A percentile compares a stretch with the other conserved stretches of the same genome.
Conservation (phyloP, 2,329 filamentous ascomycete species). For the Keithomyces neogunnii region DNA sequence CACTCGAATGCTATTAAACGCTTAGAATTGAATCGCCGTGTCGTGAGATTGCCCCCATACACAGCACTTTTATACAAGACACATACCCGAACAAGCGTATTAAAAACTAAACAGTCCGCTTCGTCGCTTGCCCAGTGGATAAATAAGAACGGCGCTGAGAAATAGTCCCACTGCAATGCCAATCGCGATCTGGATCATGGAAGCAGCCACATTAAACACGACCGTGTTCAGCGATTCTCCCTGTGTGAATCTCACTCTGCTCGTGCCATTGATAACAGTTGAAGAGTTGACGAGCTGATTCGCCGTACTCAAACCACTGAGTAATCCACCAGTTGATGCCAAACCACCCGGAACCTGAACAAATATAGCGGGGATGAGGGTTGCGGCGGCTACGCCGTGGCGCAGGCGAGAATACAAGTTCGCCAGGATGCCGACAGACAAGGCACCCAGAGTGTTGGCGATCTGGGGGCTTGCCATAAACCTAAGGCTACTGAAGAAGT, state of each 20-base stretch:
- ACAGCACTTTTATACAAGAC: neutral
- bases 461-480: constrained; percentile 67
- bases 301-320: constrained; percentile 36
- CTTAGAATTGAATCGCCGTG: neutral
- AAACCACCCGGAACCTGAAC: constrained; percentile 40
- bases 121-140: constrained; percentile 40
- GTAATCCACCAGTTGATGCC: constrained; percentile 35
- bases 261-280: constrained; percentile 25
- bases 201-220: constrained; percentile 37
- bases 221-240: constrained; percentile 23
- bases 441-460: constrained; percentile 66
- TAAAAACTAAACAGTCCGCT: constrained; percentile 42
- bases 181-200: constrained; percentile 45
- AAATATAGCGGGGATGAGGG: constrained; percentile 39
- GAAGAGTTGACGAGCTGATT: constrained; percentile 33
- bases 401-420: constrained; percentile 63
- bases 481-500: constrained; percentile 58
- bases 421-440: constrained; percentile 67
- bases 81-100: neutral
- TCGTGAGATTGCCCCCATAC: neutral
- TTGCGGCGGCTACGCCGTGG: constrained; percentile 42
- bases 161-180: constrained; percentile 43
- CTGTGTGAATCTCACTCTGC: constrained; percentile 14
- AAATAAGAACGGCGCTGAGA: constrained; percentile 38
- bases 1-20: neutral